phyloP scores from a whole-genome alignment of 1,139 yeast species.

The Meyerozyma sp. region DNA sequence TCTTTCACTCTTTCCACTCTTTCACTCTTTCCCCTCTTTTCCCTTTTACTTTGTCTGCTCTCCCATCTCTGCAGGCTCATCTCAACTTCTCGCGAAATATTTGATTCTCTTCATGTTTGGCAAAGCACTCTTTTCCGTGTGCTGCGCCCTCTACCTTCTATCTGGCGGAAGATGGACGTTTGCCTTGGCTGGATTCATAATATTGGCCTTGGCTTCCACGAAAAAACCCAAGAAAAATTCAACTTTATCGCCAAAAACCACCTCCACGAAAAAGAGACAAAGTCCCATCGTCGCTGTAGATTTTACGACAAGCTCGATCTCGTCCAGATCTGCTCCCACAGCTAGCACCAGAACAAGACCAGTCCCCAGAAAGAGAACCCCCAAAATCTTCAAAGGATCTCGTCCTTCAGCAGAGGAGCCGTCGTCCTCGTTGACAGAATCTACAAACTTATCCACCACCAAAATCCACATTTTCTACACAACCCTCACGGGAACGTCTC shows the following conservation, averaged over 20 bases:
- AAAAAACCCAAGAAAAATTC: not conserved
- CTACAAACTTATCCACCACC: constrained; percentile 33
- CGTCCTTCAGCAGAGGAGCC: not conserved
- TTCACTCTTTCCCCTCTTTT: not conserved
- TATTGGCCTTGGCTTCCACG: constrained; percentile 6
- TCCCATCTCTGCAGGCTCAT: not conserved
- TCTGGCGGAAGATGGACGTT: constrained; percentile 25
- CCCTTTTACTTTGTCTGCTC: not conserved
- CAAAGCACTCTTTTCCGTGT: constrained; percentile 11
- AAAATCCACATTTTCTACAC: constrained; percentile 70
- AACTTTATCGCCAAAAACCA: not conserved
- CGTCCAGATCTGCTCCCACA: constrained; percentile 10
- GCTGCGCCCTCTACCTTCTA: constrained; percentile 15
- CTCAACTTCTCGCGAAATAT: not conserved
- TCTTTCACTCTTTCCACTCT: not conserved
- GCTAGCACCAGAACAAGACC: constrained; percentile 16
- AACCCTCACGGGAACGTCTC: constrained; percentile 78
- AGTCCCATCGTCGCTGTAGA: constrained; percentile 38
- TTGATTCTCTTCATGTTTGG: not conserved
- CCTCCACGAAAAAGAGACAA: constrained; percentile 2
- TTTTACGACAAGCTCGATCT: constrained; percentile 33
- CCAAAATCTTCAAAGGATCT: constrained; percentile 16
- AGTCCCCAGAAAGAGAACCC: constrained; percentile 9
- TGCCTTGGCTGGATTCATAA: constrained; percentile 11
- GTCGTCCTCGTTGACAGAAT: constrained; percentile 18